Evolutionary conservation across 495 filamentous ascomycete species (phyloP), one percentile per base, ranked within the genome.

Genomic region (Hypoxylon trugodes): DNA sequence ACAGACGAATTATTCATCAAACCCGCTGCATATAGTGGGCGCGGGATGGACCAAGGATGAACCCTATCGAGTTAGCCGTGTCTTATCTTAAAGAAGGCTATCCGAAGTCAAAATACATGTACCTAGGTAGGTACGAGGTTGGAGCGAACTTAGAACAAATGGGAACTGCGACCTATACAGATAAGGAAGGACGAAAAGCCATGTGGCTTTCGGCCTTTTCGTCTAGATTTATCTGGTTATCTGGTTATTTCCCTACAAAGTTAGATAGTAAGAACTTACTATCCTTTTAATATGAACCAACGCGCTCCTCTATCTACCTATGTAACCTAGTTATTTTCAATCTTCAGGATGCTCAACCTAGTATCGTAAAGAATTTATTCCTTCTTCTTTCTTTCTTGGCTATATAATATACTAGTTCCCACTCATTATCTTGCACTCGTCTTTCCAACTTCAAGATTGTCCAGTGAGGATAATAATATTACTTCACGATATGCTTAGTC

Each of bases 131-230:
- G 42, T 1, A 30, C 26, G 18, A 46, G 13, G 42, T 16, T 30
- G 26, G 18, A 21, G 28, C 13, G 26, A 32, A 1, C 12, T 33
- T 36, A 24, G 12, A 37, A n/a, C n/a, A 40, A 55, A 22, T 41
- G 37, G 35, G 43, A 43, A 28, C 9, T 10, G 33, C 25, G 46
- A 47, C 63, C 48, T 66, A 49, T 8, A 66, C 63, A 40, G 63
- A 66, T 61, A 66, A 35, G 63, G 63, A 66, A 66, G 63, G 63
- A 8, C 49, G 30, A 21, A 55, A 53, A 1, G 30, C 19, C 19
- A 32, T 33, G 24, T 49, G 41, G 36, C 25, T 21, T n/a, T n/a
- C 12, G 48, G 48, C 18, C 10, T 10, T 18, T 47, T 9, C 25
- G 28, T 47, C 12, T 22, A 12, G 18, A 22, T 42, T 21, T 12